Evolutionary conservation across 257 asterid genomes (phyloP).

Genomic region (Schizonepeta tenuifolia): DNA sequence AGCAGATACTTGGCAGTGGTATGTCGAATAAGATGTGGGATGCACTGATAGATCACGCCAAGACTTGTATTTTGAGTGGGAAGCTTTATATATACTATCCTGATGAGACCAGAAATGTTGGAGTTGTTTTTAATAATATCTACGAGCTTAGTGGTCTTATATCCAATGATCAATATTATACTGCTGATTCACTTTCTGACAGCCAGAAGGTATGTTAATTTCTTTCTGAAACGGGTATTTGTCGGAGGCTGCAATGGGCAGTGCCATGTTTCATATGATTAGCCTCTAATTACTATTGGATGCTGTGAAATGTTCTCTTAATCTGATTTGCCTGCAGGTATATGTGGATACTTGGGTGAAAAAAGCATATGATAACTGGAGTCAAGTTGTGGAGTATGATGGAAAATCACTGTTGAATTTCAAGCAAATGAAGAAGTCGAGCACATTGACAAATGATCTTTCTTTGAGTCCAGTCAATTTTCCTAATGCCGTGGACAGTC

Average conservation of each 20-base stretch:
- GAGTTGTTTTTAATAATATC: conserved; percentile 87
- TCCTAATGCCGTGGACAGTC: conserved; percentile 63
- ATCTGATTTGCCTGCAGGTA: conserved; percentile 49
- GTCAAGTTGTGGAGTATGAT: conserved; percentile 90
- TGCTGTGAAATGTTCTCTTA: conserved; percentile 18
- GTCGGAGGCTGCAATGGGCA: neutral
- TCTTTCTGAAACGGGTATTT: conserved; percentile 18
- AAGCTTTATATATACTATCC: conserved; percentile 84
- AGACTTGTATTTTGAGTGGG: conserved; percentile 94
- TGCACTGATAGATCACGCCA: conserved; percentile 89
- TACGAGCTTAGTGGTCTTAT: conserved; percentile 93
- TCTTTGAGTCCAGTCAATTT: conserved; percentile 63
- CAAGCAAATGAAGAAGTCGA: conserved; percentile 61
- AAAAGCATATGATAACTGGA: conserved; percentile 95
- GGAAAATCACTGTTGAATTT: conserved; percentile 78
- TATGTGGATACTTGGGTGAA: conserved; percentile 85
- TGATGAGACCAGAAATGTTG: conserved; percentile 81
- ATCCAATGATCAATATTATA: conserved; percentile 69
- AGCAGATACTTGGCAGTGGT: conserved; percentile 94
- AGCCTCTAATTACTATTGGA: conserved; percentile 8
- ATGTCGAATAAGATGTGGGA: conserved; percentile 99
- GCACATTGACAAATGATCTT: conserved; percentile 49
- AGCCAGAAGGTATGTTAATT: conserved; percentile 75
- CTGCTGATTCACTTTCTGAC: conserved; percentile 94
- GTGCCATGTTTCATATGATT: neutral